phyloP scores from a whole-genome alignment of 768 basidiomycete genomes.

The Pleurotus pulmonarius region DNA sequence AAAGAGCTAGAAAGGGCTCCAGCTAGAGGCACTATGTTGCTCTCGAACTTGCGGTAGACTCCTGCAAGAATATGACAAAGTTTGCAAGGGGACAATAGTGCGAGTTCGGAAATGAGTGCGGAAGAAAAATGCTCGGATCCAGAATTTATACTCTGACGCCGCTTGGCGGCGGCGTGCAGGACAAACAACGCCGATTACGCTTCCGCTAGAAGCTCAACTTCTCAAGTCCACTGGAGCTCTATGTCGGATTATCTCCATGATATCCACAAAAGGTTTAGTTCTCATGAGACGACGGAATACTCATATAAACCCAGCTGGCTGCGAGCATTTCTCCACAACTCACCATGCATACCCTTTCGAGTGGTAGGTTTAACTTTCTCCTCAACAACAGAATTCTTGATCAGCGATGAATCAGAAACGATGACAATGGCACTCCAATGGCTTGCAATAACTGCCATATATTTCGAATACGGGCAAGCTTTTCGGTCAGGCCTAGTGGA shows the following conservation, averaged over 20 bases:
- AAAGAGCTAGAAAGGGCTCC: background rate
- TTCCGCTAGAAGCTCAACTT: background rate
- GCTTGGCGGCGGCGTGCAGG: too few species aligned
- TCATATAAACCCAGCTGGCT: too few species aligned
- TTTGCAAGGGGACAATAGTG: constrained; percentile 8
- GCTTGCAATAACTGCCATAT: background rate
- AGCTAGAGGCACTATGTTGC: constrained; percentile 1
- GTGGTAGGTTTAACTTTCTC: background rate
- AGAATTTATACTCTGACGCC: too few species aligned
- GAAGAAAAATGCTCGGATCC: background rate
- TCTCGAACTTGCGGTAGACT: constrained; percentile 6
- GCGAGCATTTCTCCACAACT: too few species aligned
- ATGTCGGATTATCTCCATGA: too few species aligned
- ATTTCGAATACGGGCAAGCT: background rate
- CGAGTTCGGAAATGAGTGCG: constrained; percentile 2
- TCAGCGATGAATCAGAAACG: background rate
- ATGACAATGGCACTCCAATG: background rate
- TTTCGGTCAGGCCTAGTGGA: background rate
- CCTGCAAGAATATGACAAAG: constrained; percentile 1
- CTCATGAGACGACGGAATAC: too few species aligned
- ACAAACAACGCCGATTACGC: too few species aligned
- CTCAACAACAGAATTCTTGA: background rate
- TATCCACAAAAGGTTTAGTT: too few species aligned
- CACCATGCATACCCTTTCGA: too few species aligned
- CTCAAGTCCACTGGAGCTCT: background rate